Base-by-base conservation (phyloP, 2,329 filamentous ascomycete species). In the Fusarium pseudocircinatum region DNA sequence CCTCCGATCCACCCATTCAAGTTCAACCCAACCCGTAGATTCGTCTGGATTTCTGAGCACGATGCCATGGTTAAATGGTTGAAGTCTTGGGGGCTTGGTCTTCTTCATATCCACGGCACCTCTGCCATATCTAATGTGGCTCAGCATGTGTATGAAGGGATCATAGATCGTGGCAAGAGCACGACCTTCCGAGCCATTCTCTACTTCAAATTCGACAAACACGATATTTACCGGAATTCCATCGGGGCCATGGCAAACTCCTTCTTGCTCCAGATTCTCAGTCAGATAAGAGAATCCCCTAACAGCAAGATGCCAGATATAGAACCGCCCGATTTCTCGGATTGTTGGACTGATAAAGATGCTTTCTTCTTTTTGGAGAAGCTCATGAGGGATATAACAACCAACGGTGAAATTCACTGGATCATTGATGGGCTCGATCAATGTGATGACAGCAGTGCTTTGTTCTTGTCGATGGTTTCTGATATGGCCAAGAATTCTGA, bases 141-240 rank as follows among this genome's bases (percentile, higher is more conserved):
- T 30, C 36, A 56, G 15, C 28, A 24, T 18, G 37, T 32, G 4
- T 56, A 30, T 20, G 37, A 30, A 8, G 26, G 12, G 15, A 28
- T 56, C 1, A 4, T 24, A 9, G 52, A 30, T 26, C 22, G 22
- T 37, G 14, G 16, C 13, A 13, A 39, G 24, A 34, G 34, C 24
- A 6, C 30, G 4, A 18, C 14, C 7, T 49, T 58, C 11, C 16
- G 13, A 40, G 24, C 30, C n/a, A 40, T 43, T 30, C 37, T 60
- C 15, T 68, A 66, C 30, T 68, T 68, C 42, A 57, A 60, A 22
- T 68, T 68, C 18, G 54, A 60, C 24, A 46, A 49, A 7, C 10
- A 20, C 8, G 54, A 60, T 42, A 40, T n/a, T 5, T 43, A 47
- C 5, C 32, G 32, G 11, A 66, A 49, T 47, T 47, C 26, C 7